phyloP scores from a whole-genome alignment of 2,329 filamentous ascomycete genomes.

The Cytospora piceicola region DNA sequence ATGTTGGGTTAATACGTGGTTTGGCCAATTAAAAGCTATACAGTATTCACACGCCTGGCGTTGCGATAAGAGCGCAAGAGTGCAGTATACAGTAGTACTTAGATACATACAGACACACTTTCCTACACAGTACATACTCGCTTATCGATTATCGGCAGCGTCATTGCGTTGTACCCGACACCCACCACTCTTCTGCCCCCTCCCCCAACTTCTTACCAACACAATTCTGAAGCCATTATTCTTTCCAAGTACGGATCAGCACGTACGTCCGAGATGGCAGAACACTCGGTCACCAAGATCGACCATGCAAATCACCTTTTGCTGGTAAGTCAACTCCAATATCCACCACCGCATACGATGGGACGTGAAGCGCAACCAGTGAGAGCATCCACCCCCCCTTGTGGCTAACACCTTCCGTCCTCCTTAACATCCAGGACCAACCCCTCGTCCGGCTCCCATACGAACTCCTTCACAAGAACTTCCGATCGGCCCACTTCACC shows the following conservation, averaged over 20 bases:
- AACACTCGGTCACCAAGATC: conserved; percentile 67
- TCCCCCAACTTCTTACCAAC: neutral
- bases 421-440: conserved; percentile 69
- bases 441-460: conserved; percentile 89
- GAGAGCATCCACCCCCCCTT: neutral
- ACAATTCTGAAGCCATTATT: neutral
- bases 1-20: conserved; percentile 11
- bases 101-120: too few species aligned
- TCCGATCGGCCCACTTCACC: conserved; percentile 79
- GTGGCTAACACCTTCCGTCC: conserved; percentile 10
- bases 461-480: conserved; percentile 91
- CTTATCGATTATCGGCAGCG: conserved; percentile 23
- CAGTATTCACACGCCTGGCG: conserved; percentile 5
- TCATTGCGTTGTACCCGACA: conserved; percentile 14
- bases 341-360: neutral
- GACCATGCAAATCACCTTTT: conserved; percentile 77
- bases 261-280: conserved; percentile 51
- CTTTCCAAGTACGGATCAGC: neutral
- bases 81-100: too few species aligned
- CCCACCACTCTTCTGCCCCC: conserved; percentile 2
- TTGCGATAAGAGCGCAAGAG: conserved; percentile 4
- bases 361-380: neutral
- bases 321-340: conserved; percentile 55
- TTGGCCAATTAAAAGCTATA: neutral
- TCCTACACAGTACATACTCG: too few species aligned